Conservation (phyloP, 2,329 filamentous ascomycete genomes). For the Sclerotinia borealis region DNA sequence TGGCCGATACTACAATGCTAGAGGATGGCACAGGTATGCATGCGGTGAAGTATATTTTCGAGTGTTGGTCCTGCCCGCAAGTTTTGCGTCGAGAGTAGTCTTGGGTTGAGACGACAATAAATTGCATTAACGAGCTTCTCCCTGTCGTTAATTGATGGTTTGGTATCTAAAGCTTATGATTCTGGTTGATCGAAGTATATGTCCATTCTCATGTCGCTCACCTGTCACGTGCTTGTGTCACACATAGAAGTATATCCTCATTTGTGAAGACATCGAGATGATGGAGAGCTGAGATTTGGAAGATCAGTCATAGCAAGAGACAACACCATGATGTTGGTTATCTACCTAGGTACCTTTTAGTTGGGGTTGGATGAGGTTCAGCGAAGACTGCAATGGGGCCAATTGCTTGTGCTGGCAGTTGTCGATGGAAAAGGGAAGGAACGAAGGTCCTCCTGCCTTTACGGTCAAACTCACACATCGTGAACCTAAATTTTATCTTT, state of each 20-base stretch:
- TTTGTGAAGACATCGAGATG: neutral
- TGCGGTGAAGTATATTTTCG: neutral
- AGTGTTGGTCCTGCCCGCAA: neutral
- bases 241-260: neutral
- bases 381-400: neutral
- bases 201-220: neutral
- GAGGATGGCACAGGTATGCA: neutral
- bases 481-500: neutral
- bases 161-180: too few relatives aligned
- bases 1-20: neutral
- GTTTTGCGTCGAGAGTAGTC: too few relatives aligned
- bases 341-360: too few relatives aligned
- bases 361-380: neutral
- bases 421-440: neutral
- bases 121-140: fast-evolving
- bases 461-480: neutral
- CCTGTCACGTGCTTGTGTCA: neutral
- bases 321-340: neutral
- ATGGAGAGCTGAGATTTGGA: neutral
- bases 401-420: neutral
- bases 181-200: too few relatives aligned
- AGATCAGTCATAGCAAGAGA: neutral
- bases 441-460: neutral
- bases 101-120: too few relatives aligned
- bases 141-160: too few relatives aligned